Conservation (phyloP, 139 green algal species). For the Closterium sp. region DNA sequence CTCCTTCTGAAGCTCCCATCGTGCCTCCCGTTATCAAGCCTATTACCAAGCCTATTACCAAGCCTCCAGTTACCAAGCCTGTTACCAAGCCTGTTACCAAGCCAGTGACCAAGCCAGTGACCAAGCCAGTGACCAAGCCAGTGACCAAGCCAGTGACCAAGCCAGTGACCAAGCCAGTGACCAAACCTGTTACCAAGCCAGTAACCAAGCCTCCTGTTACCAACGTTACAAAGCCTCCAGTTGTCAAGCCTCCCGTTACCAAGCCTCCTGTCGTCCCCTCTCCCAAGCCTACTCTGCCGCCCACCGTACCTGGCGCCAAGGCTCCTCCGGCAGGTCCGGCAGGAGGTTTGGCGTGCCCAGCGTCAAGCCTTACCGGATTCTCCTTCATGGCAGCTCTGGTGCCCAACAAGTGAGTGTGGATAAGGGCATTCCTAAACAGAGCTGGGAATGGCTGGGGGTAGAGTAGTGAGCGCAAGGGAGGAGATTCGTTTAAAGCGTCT, state of each 20-base stretch:
- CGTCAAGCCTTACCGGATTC: neutral
- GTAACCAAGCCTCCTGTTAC: neutral
- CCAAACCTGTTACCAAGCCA: neutral
- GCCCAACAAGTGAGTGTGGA: neutral
- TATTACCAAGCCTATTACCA: neutral
- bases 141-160: neutral
- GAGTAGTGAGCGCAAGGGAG: too few relatives aligned
- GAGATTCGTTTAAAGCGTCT: too few relatives aligned
- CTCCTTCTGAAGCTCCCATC: neutral
- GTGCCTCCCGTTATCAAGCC: neutral
- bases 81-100: neutral
- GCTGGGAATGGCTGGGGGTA: too few relatives aligned
- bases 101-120: neutral
- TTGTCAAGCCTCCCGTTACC: neutral
- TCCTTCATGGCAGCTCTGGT: neutral
- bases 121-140: neutral
- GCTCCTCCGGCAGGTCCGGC: neutral
- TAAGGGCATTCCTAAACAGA: too few relatives aligned
- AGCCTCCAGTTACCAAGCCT: too few relatives aligned
- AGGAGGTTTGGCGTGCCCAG: neutral
- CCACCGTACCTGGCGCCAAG: neutral
- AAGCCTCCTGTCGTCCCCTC: neutral
- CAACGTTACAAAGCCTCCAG: neutral
- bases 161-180: neutral
- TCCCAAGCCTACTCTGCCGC: neutral